Evolutionary conservation across 129 eudicot genomes (phyloP).

Genomic region (Flaveria linearis): DNA sequence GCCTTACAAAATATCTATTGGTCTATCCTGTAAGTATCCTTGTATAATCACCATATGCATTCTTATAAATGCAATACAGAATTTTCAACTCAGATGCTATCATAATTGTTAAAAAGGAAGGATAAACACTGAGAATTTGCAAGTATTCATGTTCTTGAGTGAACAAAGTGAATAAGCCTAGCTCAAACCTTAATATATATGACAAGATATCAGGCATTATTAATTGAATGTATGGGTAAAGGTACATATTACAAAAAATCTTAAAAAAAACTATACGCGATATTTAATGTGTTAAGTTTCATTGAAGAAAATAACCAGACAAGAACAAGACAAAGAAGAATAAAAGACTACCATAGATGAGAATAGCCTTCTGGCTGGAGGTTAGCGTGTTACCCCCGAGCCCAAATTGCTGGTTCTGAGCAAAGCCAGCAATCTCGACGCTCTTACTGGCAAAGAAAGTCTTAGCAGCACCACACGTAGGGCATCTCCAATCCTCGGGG

Average conservation of each 20-base stretch:
- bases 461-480: constrained; percentile 98
- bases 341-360: constrained; percentile 79
- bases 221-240: background rate
- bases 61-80: background rate
- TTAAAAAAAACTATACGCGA: constrained; percentile 11
- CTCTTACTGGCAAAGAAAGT: constrained; percentile 86
- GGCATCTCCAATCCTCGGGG: constrained; percentile 98
- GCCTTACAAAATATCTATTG: constrained; percentile 67
- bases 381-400: constrained; percentile 88
- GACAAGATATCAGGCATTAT: constrained; percentile 1
- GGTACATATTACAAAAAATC: constrained; percentile 32
- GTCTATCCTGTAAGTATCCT: constrained; percentile 56
- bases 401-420: constrained; percentile 93
- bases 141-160: background rate
- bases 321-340: constrained; percentile 77
- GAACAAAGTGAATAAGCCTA: background rate
- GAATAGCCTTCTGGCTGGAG: constrained; percentile 81
- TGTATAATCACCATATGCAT: background rate
- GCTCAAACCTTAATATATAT: too few species aligned
- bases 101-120: background rate
- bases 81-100: background rate
- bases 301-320: constrained; percentile 94
- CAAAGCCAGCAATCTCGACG: constrained; percentile 97
- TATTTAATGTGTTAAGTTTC: background rate
- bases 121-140: too few species aligned